phyloP scores from a whole-genome alignment of 345 rosid genomes.

The Murraya paniculata region DNA sequence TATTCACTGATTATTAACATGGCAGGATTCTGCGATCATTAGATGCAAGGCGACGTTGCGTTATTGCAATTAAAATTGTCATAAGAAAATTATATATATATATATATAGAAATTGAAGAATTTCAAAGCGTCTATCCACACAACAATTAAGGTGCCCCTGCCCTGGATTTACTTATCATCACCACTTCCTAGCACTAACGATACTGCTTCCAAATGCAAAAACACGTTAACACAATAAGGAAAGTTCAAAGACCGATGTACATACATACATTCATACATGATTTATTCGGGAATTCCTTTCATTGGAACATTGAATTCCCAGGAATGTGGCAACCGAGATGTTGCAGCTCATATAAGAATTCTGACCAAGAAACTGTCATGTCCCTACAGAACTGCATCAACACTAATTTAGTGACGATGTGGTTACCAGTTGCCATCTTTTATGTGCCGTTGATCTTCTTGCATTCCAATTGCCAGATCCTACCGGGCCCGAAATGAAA shows the following conservation, averaged over 20 bases:
- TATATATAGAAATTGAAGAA: background rate
- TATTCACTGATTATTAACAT: background rate
- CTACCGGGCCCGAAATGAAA: constrained; percentile 16
- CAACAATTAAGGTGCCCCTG: constrained; percentile 6
- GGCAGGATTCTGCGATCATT: background rate
- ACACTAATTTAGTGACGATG: constrained; percentile 16
- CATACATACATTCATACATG: constrained; percentile 21
- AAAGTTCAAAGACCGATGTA: constrained; percentile 21
- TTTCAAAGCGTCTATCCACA: background rate
- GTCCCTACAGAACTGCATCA: constrained; percentile 9
- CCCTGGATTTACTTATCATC: background rate
- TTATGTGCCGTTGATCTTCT: constrained; percentile 3
- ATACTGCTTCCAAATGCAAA: constrained; percentile 10
- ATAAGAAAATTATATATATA: no score
- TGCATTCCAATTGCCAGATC: constrained; percentile 13
- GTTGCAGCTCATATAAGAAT: constrained; percentile 21
- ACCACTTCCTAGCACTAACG: background rate
- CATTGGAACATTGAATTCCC: background rate
- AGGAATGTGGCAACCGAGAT: constrained; percentile 8
- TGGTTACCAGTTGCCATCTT: constrained; percentile 1
- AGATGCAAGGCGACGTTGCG: no score
- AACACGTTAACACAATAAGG: constrained; percentile 11
- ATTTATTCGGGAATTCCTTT: constrained; percentile 13
- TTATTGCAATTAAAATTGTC: background rate
- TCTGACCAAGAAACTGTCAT: constrained; percentile 2